Base-by-base conservation (phyloP, 2,329 filamentous ascomycete species). In the Exophiala aquamarina region DNA sequence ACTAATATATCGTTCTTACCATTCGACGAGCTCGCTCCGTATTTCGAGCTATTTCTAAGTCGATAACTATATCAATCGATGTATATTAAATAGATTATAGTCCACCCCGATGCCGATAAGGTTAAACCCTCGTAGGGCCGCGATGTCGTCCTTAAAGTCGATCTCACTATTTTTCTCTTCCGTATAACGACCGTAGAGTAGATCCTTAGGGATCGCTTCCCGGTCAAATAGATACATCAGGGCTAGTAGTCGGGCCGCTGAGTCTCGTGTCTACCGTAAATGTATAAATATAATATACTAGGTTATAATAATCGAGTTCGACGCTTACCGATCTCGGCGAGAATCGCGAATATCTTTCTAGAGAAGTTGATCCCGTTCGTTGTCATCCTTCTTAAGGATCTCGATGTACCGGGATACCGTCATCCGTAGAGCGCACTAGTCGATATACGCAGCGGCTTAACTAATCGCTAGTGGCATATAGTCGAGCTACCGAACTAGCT, bases 241-340 rank as follows among this genome's bases (percentile, higher is more conserved):
- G 0, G 54, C 56, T 1, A 69, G 51, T 34, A 61, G 57, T 1
- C 60, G 42, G 0, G 52, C 39, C 0, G 66, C 65, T 0, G 59
- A 34, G 2, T 14, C 32, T 14, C 49, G 42, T 3, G 43, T 32
- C 1, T 47, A n/a, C 10, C 21, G 50, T 3, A 69, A 61, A 44
- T 66, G 58, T 0, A 52, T 35, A 28, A 68, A 67, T 1, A 65
- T 67, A 1, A 65, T 60, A 5, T 66, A 49, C 65, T 63, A 69
- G 0, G 65, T 68, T 1, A 47, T 57, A 1, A 63, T 59, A 2
- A 70, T 58, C 2, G 66, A 63, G 23, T 67, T 69, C 3, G n/a
- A n/a, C n/a, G n/a, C n/a, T n/a, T n/a, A n/a, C n/a, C n/a, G n/a
- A n/a, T n/a, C n/a, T n/a, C n/a, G n/a, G n/a, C n/a, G n/a, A n/a